Base-by-base conservation (phyloP, 139 green algal genomes). In the Closterium sp. region DNA sequence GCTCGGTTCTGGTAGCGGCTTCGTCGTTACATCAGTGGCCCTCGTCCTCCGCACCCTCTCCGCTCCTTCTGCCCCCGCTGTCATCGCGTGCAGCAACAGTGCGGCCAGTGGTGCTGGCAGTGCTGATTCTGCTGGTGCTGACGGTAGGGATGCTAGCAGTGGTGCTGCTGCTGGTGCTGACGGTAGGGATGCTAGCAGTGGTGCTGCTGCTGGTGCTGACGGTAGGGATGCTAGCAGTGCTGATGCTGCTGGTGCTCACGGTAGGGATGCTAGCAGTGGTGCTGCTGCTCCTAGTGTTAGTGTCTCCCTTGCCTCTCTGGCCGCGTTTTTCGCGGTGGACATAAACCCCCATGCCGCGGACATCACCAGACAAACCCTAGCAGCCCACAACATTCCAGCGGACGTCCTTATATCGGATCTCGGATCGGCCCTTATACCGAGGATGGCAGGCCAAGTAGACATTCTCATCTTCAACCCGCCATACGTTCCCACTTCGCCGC, bases 401-500 rank as follows among this genome's bases (percentile, higher is more conserved):
- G 88, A 94, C 17, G 84, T 91, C 11, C 50, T 94, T 17, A 10
- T 93, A n/a, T 89, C 79, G 21, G 88, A 90, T 34, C 19, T 95
- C 29, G n/a, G 89, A 86, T 31, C 10, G 31, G 93, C 17, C 27
- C 86, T 95, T 45, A 28, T 70, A 21, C 10, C 31, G 22, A 29
- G 89, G 11, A 86, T 96, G n/a, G 42, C 27, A 24, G 87, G 91
- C 32, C 34, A 29, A 21, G 88, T 97, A 5, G 95, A 97, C 88
- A 22, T 96, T 32, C 95, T 98, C 95, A 70, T 99, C 19, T 99
- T 99, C 95, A 99, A 99, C 93, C 98, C 98, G 7, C 98, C 98
- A 13, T 99, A 99, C 92, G 98, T 99, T 62, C 97, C 97, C 0
- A 99, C 98, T 1, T 97, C 97, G 17, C 96, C 98, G 45, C 97